Conservation (phyloP, 257 asterid genomes). For the Plantago elongata region DNA sequence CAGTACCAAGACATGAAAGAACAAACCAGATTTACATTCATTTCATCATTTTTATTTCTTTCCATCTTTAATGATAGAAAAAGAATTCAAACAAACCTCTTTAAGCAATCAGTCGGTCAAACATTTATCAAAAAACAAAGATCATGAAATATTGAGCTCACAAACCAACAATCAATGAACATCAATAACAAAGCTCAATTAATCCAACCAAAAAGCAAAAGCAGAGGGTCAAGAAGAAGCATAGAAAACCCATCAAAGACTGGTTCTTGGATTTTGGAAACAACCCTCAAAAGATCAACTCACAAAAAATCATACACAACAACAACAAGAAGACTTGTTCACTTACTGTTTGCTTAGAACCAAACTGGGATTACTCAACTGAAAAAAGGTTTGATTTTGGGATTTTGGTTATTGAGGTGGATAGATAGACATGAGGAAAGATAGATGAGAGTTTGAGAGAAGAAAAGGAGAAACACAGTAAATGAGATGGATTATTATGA, state of each 20-base stretch:
- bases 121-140: conserved; percentile 8
- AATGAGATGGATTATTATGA: background rate
- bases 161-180: conserved; percentile 6
- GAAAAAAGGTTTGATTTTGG: too few relatives aligned
- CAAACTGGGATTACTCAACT: too few relatives aligned
- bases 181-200: background rate
- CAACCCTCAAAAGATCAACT: too few relatives aligned
- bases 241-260: conserved; percentile 12
- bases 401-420: too few relatives aligned
- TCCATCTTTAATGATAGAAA: conserved; percentile 16
- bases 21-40: conserved; percentile 33
- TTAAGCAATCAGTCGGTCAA: conserved; percentile 18
- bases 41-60: background rate
- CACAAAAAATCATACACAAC: too few relatives aligned
- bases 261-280: background rate
- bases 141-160: conserved; percentile 3
- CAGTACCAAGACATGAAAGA: conserved; percentile 25
- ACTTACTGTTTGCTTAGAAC: too few relatives aligned
- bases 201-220: conserved; percentile 5
- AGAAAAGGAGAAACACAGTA: too few relatives aligned
- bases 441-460: too few relatives aligned
- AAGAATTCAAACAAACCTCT: conserved; percentile 8
- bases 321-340: too few relatives aligned
- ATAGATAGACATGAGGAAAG: too few relatives aligned
- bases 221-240: background rate